phyloP scores from a whole-genome alignment of 768 basidiomycete species.

The Lactarius deliciosus region DNA sequence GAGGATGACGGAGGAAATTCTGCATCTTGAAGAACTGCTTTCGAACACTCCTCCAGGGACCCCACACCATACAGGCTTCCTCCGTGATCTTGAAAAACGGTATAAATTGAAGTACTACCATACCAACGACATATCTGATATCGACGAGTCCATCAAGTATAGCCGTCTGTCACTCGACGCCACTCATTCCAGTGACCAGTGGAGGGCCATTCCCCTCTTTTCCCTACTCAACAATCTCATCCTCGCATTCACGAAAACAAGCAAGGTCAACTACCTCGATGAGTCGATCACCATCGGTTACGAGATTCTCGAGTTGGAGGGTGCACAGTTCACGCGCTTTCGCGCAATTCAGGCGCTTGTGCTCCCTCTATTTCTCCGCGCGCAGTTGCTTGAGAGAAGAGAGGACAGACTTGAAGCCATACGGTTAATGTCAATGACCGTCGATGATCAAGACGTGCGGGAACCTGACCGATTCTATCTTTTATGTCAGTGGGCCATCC shows the following conservation, averaged over 20 bases:
- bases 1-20: no score
- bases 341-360: no score
- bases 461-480: not conserved
- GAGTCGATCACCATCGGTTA: not conserved
- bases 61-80: no score
- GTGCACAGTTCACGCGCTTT: no score
- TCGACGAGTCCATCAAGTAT: slow-evolving; percentile 5
- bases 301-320: not conserved
- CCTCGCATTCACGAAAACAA: not conserved
- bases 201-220: no score
- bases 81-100: not conserved
- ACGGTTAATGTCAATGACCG: not conserved
- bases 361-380: not conserved
- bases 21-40: not conserved
- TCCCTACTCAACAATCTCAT: not conserved
- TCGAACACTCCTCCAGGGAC: not conserved
- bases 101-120: not conserved
- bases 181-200: not conserved
- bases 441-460: not conserved
- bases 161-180: not conserved
- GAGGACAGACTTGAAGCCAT: not conserved
- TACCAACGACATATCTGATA: not conserved
- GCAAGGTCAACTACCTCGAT: not conserved
- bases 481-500: not conserved
- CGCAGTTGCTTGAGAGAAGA: no score